These are phyloP conservation scores for Geotrichum aggregatum DNA, from an alignment of 1,139 yeast species.

Conservation along the genomic window DNA sequence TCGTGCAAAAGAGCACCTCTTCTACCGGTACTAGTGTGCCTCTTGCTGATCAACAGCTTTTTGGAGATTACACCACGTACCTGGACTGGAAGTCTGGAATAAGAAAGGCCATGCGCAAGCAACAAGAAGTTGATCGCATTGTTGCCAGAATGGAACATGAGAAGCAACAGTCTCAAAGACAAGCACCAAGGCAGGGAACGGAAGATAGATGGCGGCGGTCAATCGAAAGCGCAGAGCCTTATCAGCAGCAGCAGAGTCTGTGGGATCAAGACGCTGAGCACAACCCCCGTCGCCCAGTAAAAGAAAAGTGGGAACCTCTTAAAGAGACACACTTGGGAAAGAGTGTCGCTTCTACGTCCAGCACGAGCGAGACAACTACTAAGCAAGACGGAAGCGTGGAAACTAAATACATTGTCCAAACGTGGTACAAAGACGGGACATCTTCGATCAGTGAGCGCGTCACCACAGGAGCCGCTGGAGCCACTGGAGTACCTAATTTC, in stretches of 20 bases:
- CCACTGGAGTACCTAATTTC: no score
- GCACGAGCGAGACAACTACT: slow-evolving; percentile 7
- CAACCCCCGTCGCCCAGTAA: background rate
- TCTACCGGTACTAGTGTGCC: background rate
- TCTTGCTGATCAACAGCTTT: slow-evolving; percentile 4
- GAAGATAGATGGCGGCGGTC: background rate
- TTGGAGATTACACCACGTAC: slow-evolving; percentile 18
- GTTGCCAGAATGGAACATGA: background rate
- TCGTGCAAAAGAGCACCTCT: background rate
- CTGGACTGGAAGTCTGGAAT: slow-evolving; percentile 21
- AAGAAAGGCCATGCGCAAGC: slow-evolving; percentile 9
- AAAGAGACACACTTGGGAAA: background rate
- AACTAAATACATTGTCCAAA: slow-evolving; percentile 49
- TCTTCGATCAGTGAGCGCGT: slow-evolving; percentile 38
- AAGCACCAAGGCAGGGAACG: background rate
- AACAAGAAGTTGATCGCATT: background rate
- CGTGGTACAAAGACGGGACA: slow-evolving; percentile 65
- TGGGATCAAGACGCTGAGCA: background rate
- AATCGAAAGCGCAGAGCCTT: background rate
- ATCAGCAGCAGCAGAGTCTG: background rate
- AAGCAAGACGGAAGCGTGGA: slow-evolving; percentile 52
- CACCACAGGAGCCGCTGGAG: slow-evolving; percentile 2
- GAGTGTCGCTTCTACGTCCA: slow-evolving; percentile 3
- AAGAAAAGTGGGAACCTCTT: background rate
- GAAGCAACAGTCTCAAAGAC: background rate